Base-by-base conservation (phyloP, 2,329 filamentous ascomycete genomes). In the Colletotrichum siamense region DNA sequence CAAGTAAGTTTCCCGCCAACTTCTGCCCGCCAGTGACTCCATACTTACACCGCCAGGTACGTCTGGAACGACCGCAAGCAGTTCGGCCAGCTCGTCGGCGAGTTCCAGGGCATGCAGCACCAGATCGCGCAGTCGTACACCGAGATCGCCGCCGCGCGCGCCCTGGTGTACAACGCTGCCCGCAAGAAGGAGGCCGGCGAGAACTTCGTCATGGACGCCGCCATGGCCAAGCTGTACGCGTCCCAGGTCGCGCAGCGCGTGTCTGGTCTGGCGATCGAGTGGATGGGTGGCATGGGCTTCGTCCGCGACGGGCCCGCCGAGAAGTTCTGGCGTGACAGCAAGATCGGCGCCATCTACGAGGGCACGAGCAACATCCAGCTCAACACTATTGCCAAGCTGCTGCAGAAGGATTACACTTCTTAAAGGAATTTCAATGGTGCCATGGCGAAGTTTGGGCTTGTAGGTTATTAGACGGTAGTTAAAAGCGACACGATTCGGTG, bases 221-320 rank as follows among this genome's bases (percentile, higher is more conserved):
- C 97, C 80, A 99, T 99, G 97, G 97, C 97, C 70, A 99, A 99
- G 90, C 90, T 99, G 71, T 98, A 95, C 84, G 93, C 97, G 4
- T 97, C 95, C 6, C 97, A 99, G 87, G 95, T 99, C 36, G 97
- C 97, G 0, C 95, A 95, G 24, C 93, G 92, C 71, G 96, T 99
- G 24, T 94, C 94, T 71, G 93, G 96, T 8, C 91, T 94, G 65
- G 97, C 96, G 0, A 92, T 99, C 32, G 97, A 99, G 88, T 99
- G 97, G 97, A 99, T 99, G 96, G 97, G 97, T 64, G 97, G 97
- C 77, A 99, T 99, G 97, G 97, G 97, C 62, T 99, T 99, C 81
- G 97, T 99, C 18, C 90, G 97, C 61, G 97, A 99, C 85, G 97
- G 97, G 0, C 92, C 98, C 75, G 97, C 97, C 1, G 97, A 99